Percentiles rank a stretch among this genome's conserved stretches.
phyloP scores from a whole-genome alignment of 495 filamentous ascomycete genomes.

The Pyrenopolyporus hunteri region DNA sequence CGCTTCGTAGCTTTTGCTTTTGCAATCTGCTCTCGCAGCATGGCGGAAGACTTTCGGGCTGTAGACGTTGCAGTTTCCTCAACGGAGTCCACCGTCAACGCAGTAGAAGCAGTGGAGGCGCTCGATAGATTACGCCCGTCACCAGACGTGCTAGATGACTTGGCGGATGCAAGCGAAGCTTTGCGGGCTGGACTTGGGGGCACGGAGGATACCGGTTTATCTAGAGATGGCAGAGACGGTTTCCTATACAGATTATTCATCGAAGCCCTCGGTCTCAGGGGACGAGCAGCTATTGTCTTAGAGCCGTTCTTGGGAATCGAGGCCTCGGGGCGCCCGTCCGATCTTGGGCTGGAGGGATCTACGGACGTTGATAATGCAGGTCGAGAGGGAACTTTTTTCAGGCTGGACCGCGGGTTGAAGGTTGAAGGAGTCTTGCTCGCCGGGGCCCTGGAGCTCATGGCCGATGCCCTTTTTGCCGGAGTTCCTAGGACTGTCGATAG shows the following conservation, averaged over 20 bases:
- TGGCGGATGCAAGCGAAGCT: conserved; percentile 49
- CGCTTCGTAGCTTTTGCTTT: conserved; percentile 88
- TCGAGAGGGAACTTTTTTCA: conserved; percentile 35
- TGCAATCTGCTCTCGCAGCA: conserved; percentile 88
- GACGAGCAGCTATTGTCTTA: conserved; percentile 57
- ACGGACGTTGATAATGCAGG: conserved; percentile 34
- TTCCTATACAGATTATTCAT: conserved; percentile 61
- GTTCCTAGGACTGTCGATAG: conserved; percentile 48
- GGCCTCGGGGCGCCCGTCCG: conserved; percentile 45
- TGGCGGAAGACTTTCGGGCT: conserved; percentile 71
- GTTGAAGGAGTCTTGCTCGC: conserved; percentile 9
- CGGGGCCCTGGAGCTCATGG: conserved; percentile 37
- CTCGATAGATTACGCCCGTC: conserved; percentile 50
- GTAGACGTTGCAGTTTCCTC: conserved; percentile 41
- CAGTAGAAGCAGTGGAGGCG: conserved; percentile 49
- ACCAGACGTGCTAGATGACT: conserved; percentile 56
- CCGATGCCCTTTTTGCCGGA: conserved; percentile 34
- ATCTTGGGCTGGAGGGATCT: conserved; percentile 48
- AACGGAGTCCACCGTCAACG: conserved; percentile 45
- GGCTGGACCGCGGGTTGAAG: conserved; percentile 13
- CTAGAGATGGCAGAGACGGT: conserved; percentile 52
- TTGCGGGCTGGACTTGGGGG: conserved; percentile 43
- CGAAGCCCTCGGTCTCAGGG: conserved; percentile 61
- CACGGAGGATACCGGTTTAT: conserved; percentile 43
- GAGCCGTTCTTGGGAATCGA: conserved; percentile 50